Evolutionary conservation across 2,329 filamentous ascomycete genomes (phyloP).

Genomic region (Xylariaceae sp.): DNA sequence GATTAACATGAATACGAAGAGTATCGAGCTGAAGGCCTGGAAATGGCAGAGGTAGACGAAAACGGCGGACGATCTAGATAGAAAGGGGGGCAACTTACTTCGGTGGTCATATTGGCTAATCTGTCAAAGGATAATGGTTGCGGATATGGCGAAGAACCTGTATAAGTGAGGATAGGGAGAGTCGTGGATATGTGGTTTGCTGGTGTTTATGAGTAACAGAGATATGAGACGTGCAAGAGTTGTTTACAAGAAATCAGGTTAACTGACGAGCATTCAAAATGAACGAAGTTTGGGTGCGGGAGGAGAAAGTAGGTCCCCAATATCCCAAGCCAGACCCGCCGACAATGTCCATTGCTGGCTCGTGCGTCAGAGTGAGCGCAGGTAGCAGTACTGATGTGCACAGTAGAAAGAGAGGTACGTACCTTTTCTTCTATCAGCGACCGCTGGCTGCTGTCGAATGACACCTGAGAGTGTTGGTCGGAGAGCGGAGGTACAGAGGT

Average conservation of each 20-base stretch:
- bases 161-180: slow-evolving; percentile 1
- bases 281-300: slow-evolving; percentile 35
- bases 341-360: slow-evolving; percentile 11
- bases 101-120: slow-evolving; percentile 40
- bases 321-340: slow-evolving; percentile 24
- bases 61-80: slow-evolving; percentile 28
- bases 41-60: slow-evolving; percentile 17
- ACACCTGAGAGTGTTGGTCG: slow-evolving; percentile 11
- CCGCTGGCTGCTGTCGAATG: slow-evolving; percentile 16
- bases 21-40: slow-evolving; percentile 5
- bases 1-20: slow-evolving; percentile 9
- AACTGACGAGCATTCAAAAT: slow-evolving; percentile 39
- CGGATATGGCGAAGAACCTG: slow-evolving; percentile 17
- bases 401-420: slow-evolving; percentile 12
- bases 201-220: slow-evolving; percentile 19
- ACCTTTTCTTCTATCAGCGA: slow-evolving; percentile 16
- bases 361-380: slow-evolving; percentile 24
- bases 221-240: slow-evolving; percentile 31
- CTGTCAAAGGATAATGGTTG: slow-evolving; percentile 21
- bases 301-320: slow-evolving; percentile 30
- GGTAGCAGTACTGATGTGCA: background rate
- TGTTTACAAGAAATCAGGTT: slow-evolving; percentile 37
- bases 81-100: slow-evolving; percentile 38
- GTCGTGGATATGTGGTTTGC: slow-evolving; percentile 2
- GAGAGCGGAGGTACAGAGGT: slow-evolving; percentile 8